Percentiles rank a stretch among this genome's conserved stretches.
phyloP scores from a whole-genome alignment of 768 basidiomycete genomes.

The Pleurotus tuber-regium region DNA sequence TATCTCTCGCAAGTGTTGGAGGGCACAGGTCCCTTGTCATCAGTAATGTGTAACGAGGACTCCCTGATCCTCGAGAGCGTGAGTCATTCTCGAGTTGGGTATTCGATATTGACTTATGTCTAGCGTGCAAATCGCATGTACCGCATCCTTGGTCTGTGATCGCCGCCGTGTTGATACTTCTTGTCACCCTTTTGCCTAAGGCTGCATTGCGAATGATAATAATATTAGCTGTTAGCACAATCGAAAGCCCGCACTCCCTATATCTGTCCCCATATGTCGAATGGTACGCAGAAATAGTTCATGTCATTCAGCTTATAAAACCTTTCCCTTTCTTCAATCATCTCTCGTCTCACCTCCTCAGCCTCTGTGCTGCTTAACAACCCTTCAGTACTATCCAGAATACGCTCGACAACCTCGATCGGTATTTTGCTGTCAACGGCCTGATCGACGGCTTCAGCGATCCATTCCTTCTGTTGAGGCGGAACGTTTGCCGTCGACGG shows the following conservation, averaged over 20 bases:
- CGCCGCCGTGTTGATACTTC: no score
- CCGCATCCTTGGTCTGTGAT: no score
- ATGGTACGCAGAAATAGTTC: conserved; percentile 49
- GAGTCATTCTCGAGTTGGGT: no score
- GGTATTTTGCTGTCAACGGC: conserved; percentile 35
- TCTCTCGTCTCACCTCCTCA: conserved; percentile 23
- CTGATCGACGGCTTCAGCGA: conserved; percentile 33
- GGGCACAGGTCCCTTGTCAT: background rate
- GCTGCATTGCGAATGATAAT: no score
- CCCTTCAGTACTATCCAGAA: conserved; percentile 36
- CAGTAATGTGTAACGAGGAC: background rate
- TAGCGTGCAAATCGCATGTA: no score
- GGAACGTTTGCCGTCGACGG: conserved; percentile 42
- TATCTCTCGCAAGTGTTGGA: background rate
- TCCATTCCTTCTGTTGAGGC: conserved; percentile 51
- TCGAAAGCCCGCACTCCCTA: no score
- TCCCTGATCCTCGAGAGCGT: background rate
- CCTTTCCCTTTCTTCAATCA: conserved; percentile 29
- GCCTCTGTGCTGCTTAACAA: conserved; percentile 39
- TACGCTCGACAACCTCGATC: conserved; percentile 40
- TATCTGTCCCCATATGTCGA: conserved; percentile 46
- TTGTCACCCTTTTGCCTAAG: no score
- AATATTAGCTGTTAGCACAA: no score
- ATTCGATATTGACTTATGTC: no score
- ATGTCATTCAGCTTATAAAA: conserved; percentile 40